Percentiles rank a stretch among this genome's conserved stretches.
phyloP scores from a whole-genome alignment of 2,329 filamentous ascomycete genomes.

The Westerdykella sp. region DNA sequence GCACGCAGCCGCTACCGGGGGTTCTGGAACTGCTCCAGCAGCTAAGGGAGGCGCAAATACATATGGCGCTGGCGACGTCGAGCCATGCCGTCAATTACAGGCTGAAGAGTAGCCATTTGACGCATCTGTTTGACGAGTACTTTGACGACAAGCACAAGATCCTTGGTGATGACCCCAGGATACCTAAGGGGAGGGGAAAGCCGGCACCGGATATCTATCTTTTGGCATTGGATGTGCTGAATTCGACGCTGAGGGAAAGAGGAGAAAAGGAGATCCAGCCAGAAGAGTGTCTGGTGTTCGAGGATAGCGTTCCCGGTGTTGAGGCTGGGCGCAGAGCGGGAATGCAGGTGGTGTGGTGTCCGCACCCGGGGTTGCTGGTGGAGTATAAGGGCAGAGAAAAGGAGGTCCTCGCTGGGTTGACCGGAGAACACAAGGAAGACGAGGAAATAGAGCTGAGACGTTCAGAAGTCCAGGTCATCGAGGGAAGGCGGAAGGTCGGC shows the following conservation, averaged over 20 bases:
- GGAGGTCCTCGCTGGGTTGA: slow-evolving; percentile 76
- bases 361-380: slow-evolving; percentile 69
- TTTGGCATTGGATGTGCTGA: slow-evolving; percentile 77
- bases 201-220: slow-evolving; percentile 92
- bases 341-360: slow-evolving; percentile 92
- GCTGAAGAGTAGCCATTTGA: slow-evolving; percentile 62
- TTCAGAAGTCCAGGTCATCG: slow-evolving; percentile 33
- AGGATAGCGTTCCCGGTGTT: slow-evolving; percentile 89
- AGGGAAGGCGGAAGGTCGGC: slow-evolving; percentile 40
- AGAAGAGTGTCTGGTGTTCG: slow-evolving; percentile 90
- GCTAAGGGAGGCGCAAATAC: slow-evolving; percentile 55
- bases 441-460: slow-evolving; percentile 34
- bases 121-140: slow-evolving; percentile 54
- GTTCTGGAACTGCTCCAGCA: slow-evolving; percentile 61
- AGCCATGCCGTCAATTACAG: slow-evolving; percentile 65
- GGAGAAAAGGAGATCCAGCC: slow-evolving; percentile 61
- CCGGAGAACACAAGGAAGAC: slow-evolving; percentile 61
- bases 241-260: slow-evolving; percentile 59
- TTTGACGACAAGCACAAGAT: slow-evolving; percentile 65
- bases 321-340: slow-evolving; percentile 85
- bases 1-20: slow-evolving; percentile 70
- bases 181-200: slow-evolving; percentile 77
- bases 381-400: slow-evolving; percentile 72
- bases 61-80: slow-evolving; percentile 83
- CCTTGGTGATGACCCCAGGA: slow-evolving; percentile 76